Evolutionary conservation across 768 basidiomycete species (phyloP), one percentile per base, ranked within the genome.

Genomic region (Pleurotus djamor): DNA sequence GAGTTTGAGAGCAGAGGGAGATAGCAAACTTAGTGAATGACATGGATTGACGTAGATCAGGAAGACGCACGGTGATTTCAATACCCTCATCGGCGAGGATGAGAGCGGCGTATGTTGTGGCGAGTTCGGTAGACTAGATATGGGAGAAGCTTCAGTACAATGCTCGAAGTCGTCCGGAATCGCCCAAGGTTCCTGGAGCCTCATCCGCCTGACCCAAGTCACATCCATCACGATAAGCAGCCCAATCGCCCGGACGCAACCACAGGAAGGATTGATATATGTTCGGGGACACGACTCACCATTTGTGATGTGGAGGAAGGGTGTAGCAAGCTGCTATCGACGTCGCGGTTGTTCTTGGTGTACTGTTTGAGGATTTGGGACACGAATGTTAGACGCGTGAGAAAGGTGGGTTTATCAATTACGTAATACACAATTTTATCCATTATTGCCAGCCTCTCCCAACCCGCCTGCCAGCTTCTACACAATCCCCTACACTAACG

Each of bases 21-120:
- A 28, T 28, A 28, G 21, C 21, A 28, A 28, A 28, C 21, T 28
- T 28, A 28, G 21, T 28, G 21, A 28, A 28, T 1, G 21, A 28
- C 21, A 28, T 28, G 21, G 21, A 28, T 28, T 28, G 21, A 28
- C 21, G 21, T 28, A 28, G 21, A 28, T 28, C 3, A 28, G 3
- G 21, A 28, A 28, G 21, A 86, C 94, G 68, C 68, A 97, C 96
- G 64, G 96, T 97, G 72, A 99, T 98, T 83, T 98, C 96, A 70
- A 96, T 79, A 68, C 89, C 89, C 65, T 97, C 96, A 79, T 98
- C 97, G 66, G 95, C 96, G 72, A 98, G 94, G 79, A 98, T 98
- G 70, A 99, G 91, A 66, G 94, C 92, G 71, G 96, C 95, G 81
- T 98, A 98, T 67, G 95, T 91, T 63, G 95, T 81, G 67, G 95